phyloP scores from a whole-genome alignment of 2,329 filamentous ascomycete genomes.

The Ascochyta rabiei region DNA sequence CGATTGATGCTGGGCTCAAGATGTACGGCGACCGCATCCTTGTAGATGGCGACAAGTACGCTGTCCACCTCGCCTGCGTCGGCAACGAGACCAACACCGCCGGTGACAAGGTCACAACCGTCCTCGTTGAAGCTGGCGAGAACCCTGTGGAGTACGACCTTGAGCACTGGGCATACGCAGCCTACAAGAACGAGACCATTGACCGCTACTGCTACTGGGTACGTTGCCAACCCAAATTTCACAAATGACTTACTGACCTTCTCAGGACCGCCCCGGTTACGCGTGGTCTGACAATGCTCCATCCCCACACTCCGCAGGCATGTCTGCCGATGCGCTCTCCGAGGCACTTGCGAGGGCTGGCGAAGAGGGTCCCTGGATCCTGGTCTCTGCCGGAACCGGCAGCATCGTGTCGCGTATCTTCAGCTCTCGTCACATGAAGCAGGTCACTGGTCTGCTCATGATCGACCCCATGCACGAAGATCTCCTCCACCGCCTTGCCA shows the following conservation, averaged over 20 bases:
- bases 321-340: constrained; percentile 86
- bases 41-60: constrained; percentile 85
- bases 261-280: constrained; percentile 78
- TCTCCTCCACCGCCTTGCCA: constrained; percentile 71
- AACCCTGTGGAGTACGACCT: constrained; percentile 78
- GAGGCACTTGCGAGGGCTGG: constrained; percentile 81
- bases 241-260: neutral
- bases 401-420: constrained; percentile 92
- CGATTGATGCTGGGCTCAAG: constrained; percentile 75
- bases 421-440: constrained; percentile 76
- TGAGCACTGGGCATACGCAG: constrained; percentile 77
- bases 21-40: constrained; percentile 76
- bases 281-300: constrained; percentile 91
- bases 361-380: constrained; percentile 86
- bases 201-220: constrained; percentile 86
- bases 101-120: constrained; percentile 70
- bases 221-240: neutral
- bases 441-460: constrained; percentile 79
- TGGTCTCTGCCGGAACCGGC: constrained; percentile 85
- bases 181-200: constrained; percentile 80
- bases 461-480: constrained; percentile 92
- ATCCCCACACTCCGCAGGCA: constrained; percentile 89
- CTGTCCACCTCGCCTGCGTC: constrained; percentile 82
- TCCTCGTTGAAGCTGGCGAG: constrained; percentile 86
- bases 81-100: constrained; percentile 68